A percentile compares a stretch with the other conserved stretches of the same genome.
phyloP scores from a whole-genome alignment of 73 alveolate species.

The Effrenium voratum region DNA sequence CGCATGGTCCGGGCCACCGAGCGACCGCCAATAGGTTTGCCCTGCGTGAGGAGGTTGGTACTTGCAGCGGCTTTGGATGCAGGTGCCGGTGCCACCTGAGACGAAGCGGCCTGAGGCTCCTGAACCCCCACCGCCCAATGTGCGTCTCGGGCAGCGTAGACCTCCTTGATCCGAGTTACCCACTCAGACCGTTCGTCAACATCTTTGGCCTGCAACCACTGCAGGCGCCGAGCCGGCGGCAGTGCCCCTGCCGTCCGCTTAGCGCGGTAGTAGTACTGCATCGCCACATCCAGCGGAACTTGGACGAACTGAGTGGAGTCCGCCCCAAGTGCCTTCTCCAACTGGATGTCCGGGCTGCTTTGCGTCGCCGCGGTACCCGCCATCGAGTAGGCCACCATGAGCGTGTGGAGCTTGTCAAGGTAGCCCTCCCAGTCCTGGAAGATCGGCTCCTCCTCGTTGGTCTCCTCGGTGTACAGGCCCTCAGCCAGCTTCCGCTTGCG shows the following conservation, averaged over 20 bases:
- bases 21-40: neutral
- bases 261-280: neutral
- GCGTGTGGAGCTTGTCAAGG: neutral
- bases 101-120: neutral
- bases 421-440: neutral
- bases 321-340: neutral
- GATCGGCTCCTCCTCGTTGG: neutral
- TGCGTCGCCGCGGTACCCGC: too few relatives aligned
- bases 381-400: neutral
- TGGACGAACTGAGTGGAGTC: neutral
- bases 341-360: too few relatives aligned
- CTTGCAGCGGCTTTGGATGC: too few relatives aligned
- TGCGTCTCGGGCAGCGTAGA: neutral
- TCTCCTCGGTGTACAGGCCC: neutral
- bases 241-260: neutral
- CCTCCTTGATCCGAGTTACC: neutral
- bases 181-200: slow-evolving; percentile 19
- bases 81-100: too few relatives aligned
- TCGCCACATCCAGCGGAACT: neutral
- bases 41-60: too few relatives aligned
- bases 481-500: neutral
- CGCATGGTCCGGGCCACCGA: neutral
- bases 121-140: neutral
- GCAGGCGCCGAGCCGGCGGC: neutral
- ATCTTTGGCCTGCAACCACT: slow-evolving; percentile 24